Evolutionary conservation across 2,329 filamentous ascomycete species (phyloP).

Genomic region (Aspergillus tamarii): DNA sequence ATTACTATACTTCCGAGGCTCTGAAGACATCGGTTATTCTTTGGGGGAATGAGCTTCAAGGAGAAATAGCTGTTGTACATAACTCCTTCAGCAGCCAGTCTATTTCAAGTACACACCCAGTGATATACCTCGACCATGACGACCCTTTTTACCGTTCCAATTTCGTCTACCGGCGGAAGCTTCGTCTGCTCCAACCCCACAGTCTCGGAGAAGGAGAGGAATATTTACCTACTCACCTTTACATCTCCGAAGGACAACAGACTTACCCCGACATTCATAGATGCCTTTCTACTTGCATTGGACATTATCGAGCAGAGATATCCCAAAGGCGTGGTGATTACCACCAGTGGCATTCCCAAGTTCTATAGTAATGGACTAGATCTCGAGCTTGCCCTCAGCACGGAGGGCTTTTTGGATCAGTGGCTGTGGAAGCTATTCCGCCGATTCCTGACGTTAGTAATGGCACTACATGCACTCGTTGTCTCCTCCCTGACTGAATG

Average conservation of each 20-base stretch:
- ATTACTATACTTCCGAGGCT: background rate
- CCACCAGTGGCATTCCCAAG: slow-evolving; percentile 73
- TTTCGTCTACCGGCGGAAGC: slow-evolving; percentile 57
- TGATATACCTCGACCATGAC: slow-evolving; percentile 25
- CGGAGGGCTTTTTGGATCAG: slow-evolving; percentile 63
- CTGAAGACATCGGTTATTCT: background rate
- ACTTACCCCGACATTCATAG: slow-evolving; percentile 69
- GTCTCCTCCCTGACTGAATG: background rate
- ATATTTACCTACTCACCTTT: slow-evolving; percentile 74
- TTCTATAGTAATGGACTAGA: slow-evolving; percentile 88
- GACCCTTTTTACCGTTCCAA: slow-evolving; percentile 63
- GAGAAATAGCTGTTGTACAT: background rate
- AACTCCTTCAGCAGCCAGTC: no score
- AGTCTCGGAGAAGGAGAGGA: slow-evolving; percentile 40
- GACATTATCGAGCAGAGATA: slow-evolving; percentile 73
- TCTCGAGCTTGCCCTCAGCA: slow-evolving; percentile 65
- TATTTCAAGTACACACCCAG: background rate
- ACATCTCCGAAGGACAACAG: slow-evolving; percentile 75
- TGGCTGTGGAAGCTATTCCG: slow-evolving; percentile 68
- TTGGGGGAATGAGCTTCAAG: background rate
- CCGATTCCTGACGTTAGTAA: slow-evolving; percentile 60
- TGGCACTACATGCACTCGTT: background rate
- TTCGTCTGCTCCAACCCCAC: slow-evolving; percentile 66
- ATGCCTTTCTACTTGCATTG: slow-evolving; percentile 69
- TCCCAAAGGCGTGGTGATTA: slow-evolving; percentile 73